phyloP scores from a whole-genome alignment of 1,284 basidiomycete genomes.

The Microbotryum saponariae region DNA sequence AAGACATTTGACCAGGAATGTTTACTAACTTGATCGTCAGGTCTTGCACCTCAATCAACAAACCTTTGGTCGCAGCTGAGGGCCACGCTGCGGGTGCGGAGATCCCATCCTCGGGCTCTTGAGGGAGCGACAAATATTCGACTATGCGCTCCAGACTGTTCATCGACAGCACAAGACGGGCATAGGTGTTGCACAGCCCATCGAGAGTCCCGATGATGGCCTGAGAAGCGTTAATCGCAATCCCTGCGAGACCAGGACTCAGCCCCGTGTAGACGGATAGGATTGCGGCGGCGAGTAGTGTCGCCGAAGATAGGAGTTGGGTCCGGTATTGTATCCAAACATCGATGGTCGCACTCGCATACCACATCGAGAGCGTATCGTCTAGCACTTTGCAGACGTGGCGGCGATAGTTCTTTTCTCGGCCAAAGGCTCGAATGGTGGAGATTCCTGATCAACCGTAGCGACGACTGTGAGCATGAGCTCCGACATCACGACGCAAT shows the following conservation, averaged over 20 bases:
- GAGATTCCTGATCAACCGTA: slow-evolving; percentile 35
- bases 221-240: slow-evolving; percentile 64
- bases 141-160: slow-evolving; percentile 78
- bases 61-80: slow-evolving; percentile 55
- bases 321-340: slow-evolving; percentile 33
- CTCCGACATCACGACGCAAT: background rate
- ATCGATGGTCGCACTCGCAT: slow-evolving; percentile 38
- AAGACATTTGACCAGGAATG: background rate
- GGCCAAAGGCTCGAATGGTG: slow-evolving; percentile 38
- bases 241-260: slow-evolving; percentile 65
- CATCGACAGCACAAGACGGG: slow-evolving; percentile 41
- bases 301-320: slow-evolving; percentile 22
- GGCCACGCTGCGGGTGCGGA: slow-evolving; percentile 44
- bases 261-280: slow-evolving; percentile 64
- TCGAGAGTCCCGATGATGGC: slow-evolving; percentile 37
- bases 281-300: slow-evolving; percentile 38
- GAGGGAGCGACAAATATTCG: slow-evolving; percentile 79
- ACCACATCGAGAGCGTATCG: slow-evolving; percentile 34
- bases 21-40: slow-evolving; percentile 57
- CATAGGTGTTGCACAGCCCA: slow-evolving; percentile 19
- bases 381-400: slow-evolving; percentile 19
- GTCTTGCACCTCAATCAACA: slow-evolving; percentile 56
- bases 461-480: slow-evolving; percentile 23
- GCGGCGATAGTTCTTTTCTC: slow-evolving; percentile 31
- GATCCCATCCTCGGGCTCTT: slow-evolving; percentile 52